phyloP scores from a whole-genome alignment of 2,329 filamentous ascomycete species.

The Pseudogymnoascus sp. region DNA sequence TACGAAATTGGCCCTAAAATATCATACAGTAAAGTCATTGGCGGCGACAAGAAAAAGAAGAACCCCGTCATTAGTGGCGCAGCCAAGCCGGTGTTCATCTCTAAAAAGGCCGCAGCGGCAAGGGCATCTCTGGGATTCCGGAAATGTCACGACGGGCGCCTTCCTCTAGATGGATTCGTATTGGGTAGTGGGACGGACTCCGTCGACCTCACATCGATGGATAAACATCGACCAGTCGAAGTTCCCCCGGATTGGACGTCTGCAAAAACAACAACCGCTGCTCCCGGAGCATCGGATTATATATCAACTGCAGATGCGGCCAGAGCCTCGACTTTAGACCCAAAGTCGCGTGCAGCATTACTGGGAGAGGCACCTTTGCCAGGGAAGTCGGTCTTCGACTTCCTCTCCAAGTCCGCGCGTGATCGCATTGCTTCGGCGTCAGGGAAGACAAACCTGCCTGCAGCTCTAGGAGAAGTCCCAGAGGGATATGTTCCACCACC shows the following conservation, averaged over 20 bases:
- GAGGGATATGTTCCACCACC: constrained; percentile 53
- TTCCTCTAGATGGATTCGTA: constrained; percentile 73
- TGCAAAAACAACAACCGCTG: constrained; percentile 36
- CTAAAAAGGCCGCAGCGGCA: constrained; percentile 48
- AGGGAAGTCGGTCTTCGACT: constrained; percentile 94
- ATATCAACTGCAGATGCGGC: constrained; percentile 68
- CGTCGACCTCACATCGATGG: constrained; percentile 32
- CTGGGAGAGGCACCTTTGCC: constrained; percentile 75
- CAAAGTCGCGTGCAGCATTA: constrained; percentile 65
- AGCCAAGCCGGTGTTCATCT: constrained; percentile 66
- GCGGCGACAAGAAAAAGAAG: constrained; percentile 72
- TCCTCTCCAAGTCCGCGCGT: constrained; percentile 67
- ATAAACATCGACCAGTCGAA: constrained; percentile 53
- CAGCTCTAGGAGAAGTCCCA: constrained; percentile 66
- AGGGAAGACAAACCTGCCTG: constrained; percentile 68
- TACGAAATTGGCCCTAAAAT: constrained; percentile 89
- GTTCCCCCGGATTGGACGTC: constrained; percentile 70
- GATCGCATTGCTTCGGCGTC: constrained; percentile 68
- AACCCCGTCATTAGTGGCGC: constrained; percentile 50
- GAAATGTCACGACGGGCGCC: constrained; percentile 74
- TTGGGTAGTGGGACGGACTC: constrained; percentile 48
- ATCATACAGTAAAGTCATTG: constrained; percentile 74
- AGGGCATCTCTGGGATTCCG: constrained; percentile 40
- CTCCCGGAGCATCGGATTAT: constrained; percentile 35
- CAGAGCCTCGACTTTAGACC: constrained; percentile 65